Conservation (phyloP, 1,284 basidiomycete genomes). For the Exsudoporus floridanus region DNA sequence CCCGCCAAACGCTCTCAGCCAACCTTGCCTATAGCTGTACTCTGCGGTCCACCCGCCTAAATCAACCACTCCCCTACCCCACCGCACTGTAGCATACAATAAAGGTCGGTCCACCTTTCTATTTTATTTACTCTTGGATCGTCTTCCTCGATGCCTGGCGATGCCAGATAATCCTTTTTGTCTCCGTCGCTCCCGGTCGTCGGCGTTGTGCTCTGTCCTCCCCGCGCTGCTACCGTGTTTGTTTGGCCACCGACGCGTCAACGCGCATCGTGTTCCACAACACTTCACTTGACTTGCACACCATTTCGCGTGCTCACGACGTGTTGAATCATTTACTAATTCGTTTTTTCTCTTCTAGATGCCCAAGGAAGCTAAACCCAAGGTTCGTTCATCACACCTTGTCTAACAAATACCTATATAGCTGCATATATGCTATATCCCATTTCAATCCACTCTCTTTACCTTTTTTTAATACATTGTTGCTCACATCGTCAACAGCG, state of each 20-base stretch:
- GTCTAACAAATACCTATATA: constrained; percentile 6
- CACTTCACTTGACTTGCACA: constrained; percentile 27
- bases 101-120: constrained; percentile 29
- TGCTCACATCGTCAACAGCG: constrained; percentile 45
- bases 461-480: constrained; percentile 3
- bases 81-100: constrained; percentile 30
- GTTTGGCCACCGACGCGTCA: constrained; percentile 37
- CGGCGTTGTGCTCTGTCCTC: constrained; percentile 11
- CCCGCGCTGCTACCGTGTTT: constrained; percentile 26
- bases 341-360: constrained; percentile 51
- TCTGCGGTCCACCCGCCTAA: constrained; percentile 37
- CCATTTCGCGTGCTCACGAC: constrained; percentile 28
- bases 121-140: constrained; percentile 27
- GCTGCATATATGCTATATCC: constrained; percentile 24
- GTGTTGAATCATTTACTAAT: constrained; percentile 39
- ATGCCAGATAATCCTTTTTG: constrained; percentile 13
- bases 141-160: constrained; percentile 25
- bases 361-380: constrained; percentile 81
- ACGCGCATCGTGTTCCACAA: constrained; percentile 31
- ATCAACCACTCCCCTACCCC: constrained; percentile 28
- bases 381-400: constrained; percentile 44
- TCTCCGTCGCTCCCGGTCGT: constrained; percentile 13
- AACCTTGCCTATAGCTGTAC: constrained; percentile 41
- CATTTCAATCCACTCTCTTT: not conserved
- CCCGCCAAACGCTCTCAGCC: constrained; percentile 38